These are phyloP conservation scores for Penicillium palitans DNA, from an alignment of 2,329 filamentous ascomycete genomes.

Conservation along the genomic window DNA sequence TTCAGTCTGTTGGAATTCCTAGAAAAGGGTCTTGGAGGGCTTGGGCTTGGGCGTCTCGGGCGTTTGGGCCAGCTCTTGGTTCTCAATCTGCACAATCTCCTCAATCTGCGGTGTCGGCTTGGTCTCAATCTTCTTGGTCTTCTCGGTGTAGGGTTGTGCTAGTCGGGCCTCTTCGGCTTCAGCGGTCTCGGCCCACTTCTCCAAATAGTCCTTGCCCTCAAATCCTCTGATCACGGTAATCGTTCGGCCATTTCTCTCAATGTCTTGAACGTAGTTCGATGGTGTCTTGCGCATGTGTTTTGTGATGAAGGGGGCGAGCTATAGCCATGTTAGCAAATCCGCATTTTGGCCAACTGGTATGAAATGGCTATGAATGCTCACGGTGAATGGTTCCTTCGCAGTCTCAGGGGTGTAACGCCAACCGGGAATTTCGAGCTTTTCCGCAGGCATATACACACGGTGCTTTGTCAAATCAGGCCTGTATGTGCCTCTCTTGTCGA, in stretches of 20 bases:
- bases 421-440: conserved; percentile 9
- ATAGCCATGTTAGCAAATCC: conserved; percentile 12
- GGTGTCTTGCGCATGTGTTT: conserved; percentile 37
- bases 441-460: conserved; percentile 69
- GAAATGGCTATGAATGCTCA: conserved; percentile 15
- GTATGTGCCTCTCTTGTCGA: conserved; percentile 63
- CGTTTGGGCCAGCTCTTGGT: background rate
- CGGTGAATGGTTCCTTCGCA: conserved; percentile 6
- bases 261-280: conserved; percentile 30
- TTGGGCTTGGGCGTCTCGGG: background rate
- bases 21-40: background rate
- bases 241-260: conserved; percentile 29
- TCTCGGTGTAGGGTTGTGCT: background rate
- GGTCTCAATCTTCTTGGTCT: background rate
- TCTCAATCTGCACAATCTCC: background rate
- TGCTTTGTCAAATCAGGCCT: conserved; percentile 83
- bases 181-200: conserved; percentile 42
- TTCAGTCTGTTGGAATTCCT: background rate
- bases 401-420: background rate
- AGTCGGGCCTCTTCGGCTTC: conserved; percentile 30
- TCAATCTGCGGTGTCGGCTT: background rate
- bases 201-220: conserved; percentile 39
- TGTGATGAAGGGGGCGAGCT: conserved; percentile 51
- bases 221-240: conserved; percentile 34
- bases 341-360: background rate